Percentiles rank a stretch among this genome's conserved stretches.
These are phyloP conservation scores for Salvia rosmarinus DNA, from an alignment of 257 asterid species.

Conservation along the genomic window DNA sequence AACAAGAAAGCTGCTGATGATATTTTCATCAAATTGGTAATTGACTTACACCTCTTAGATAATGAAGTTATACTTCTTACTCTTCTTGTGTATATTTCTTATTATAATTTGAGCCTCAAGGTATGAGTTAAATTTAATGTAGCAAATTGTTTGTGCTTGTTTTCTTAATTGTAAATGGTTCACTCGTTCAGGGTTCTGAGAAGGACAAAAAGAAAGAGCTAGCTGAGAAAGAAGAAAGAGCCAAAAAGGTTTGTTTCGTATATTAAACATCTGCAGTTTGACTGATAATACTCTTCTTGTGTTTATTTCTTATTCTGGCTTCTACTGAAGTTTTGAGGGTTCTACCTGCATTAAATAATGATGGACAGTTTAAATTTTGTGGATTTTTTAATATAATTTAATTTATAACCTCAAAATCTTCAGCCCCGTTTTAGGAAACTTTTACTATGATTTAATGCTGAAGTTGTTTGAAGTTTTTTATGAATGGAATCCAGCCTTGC, in stretches of 20 bases:
- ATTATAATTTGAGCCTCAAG: neutral
- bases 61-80: neutral
- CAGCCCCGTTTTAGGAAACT: neutral
- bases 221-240: slow-evolving; percentile 80
- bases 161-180: neutral
- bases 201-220: slow-evolving; percentile 80
- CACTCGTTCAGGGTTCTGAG: slow-evolving; percentile 57
- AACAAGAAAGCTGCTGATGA: slow-evolving; percentile 73
- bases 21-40: slow-evolving; percentile 80
- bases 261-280: neutral
- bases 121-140: neutral
- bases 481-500: neutral
- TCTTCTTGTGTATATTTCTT: neutral
- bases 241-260: slow-evolving; percentile 63
- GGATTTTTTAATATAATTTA: too few relatives aligned
- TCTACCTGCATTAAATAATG: neutral
- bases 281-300: neutral
- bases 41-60: neutral
- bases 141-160: neutral
- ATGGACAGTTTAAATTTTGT: too few relatives aligned
- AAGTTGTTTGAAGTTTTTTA: neutral
- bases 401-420: neutral
- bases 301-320: neutral
- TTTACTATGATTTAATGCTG: neutral
- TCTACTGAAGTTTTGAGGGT: neutral